These are phyloP conservation scores for Lycium ferocissimum DNA, from an alignment of 257 asterid species.

Conservation along the genomic window DNA sequence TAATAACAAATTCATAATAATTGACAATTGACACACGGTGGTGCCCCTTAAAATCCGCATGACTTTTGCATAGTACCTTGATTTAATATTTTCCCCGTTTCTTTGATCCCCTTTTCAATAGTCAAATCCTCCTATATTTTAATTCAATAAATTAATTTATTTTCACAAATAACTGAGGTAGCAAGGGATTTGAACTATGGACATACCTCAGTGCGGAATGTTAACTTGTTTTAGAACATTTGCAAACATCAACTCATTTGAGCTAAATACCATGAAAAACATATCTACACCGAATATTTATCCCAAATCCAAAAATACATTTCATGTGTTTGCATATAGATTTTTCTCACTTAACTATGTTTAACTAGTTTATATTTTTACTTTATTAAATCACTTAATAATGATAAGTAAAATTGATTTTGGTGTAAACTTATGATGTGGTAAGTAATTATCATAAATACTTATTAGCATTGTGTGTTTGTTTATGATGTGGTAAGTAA, in stretches of 20 bases:
- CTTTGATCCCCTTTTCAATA: background rate
- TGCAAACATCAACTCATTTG: background rate
- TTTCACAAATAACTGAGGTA: background rate
- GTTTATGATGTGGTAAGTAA: background rate
- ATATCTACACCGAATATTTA: background rate
- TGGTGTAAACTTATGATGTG: background rate
- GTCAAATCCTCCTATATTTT: background rate
- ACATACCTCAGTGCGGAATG: background rate
- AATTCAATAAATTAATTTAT: background rate
- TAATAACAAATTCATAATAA: background rate
- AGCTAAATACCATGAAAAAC: background rate
- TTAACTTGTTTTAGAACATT: background rate
- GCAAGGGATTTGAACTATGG: background rate
- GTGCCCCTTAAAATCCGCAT: conserved; percentile 28
- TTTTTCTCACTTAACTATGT: background rate
- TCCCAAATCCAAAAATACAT: background rate
- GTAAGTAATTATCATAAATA: background rate
- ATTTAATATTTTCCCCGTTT: background rate
- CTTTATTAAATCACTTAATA: background rate
- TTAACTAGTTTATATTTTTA: background rate
- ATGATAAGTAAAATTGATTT: background rate
- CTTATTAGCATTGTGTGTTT: background rate
- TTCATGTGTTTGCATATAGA: background rate
- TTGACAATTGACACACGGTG: conserved; percentile 30
- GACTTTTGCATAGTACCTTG: conserved; percentile 26